phyloP scores from a whole-genome alignment of 2,329 filamentous ascomycete species.

The Epicoccum nigrum region DNA sequence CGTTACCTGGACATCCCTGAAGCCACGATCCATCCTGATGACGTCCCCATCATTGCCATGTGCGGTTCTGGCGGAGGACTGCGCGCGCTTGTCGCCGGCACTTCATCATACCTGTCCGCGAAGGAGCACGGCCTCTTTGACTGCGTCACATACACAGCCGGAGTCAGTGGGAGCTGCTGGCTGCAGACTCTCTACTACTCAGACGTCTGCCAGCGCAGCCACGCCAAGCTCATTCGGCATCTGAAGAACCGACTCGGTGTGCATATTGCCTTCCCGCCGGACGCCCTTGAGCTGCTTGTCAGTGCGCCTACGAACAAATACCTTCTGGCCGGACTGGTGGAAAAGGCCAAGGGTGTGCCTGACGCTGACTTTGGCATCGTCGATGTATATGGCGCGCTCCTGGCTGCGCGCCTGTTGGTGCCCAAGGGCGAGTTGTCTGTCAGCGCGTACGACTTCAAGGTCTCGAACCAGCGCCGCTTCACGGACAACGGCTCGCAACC shows the following conservation, averaged over 20 bases:
- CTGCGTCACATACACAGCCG: slow-evolving; percentile 92
- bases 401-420: slow-evolving; percentile 84
- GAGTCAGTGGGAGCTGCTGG: slow-evolving; percentile 97
- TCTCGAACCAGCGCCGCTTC: slow-evolving; percentile 83
- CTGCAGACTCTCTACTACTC: slow-evolving; percentile 87
- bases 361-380: slow-evolving; percentile 86
- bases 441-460: slow-evolving; percentile 79
- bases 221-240: slow-evolving; percentile 77
- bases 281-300: slow-evolving; percentile 79
- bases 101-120: slow-evolving; percentile 83
- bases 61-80: slow-evolving; percentile 93
- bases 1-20: slow-evolving; percentile 81
- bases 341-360: slow-evolving; percentile 85
- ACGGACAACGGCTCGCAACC: slow-evolving; percentile 80
- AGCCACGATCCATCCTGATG: slow-evolving; percentile 84
- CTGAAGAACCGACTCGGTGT: slow-evolving; percentile 82
- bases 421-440: slow-evolving; percentile 83
- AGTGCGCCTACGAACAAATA: slow-evolving; percentile 92
- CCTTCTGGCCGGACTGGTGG: slow-evolving; percentile 83
- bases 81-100: slow-evolving; percentile 85
- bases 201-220: slow-evolving; percentile 71
- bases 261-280: slow-evolving; percentile 91
- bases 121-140: slow-evolving; percentile 90
- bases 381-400: slow-evolving; percentile 86
- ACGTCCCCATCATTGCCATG: slow-evolving; percentile 91